These are phyloP conservation scores for Epichloe festucae DNA, from an alignment of 2,329 filamentous ascomycete genomes.

Conservation along the genomic window DNA sequence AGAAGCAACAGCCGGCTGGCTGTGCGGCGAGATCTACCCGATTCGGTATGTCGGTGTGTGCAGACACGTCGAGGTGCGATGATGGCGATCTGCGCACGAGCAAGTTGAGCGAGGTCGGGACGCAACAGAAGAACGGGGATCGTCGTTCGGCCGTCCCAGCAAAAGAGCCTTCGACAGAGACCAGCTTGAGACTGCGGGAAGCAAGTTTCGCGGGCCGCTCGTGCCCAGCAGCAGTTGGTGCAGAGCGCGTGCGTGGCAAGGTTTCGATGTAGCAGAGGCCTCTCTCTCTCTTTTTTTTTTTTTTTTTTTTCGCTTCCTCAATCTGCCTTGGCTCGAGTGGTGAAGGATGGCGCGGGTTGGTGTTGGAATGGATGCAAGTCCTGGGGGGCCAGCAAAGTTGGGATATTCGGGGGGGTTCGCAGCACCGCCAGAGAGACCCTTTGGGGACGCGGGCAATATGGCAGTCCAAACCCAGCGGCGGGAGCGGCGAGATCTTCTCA, in stretches of 20 bases:
- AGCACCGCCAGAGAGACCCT: neutral
- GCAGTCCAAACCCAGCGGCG: conserved; percentile 7
- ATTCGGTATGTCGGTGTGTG: neutral
- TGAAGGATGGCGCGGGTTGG: conserved; percentile 2
- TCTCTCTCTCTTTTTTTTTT: neutral
- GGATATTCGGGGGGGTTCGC: neutral
- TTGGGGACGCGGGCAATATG: neutral
- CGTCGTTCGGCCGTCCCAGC: conserved; percentile 1
- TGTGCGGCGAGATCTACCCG: neutral
- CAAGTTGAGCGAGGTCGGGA: conserved; percentile 10
- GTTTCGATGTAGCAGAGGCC: neutral
- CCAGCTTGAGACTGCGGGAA: neutral
- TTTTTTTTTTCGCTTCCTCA: neutral
- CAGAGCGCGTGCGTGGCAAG: neutral
- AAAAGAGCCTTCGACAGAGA: neutral
- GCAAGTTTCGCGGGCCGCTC: neutral
- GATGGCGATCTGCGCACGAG: conserved; percentile 5
- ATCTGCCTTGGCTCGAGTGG: neutral
- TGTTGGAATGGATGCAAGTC: neutral
- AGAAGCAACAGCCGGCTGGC: neutral
- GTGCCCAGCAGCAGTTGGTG: conserved; percentile 1
- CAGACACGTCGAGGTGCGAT: neutral
- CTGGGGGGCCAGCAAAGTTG: neutral
- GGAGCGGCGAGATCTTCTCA: conserved; percentile 9
- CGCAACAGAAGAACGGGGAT: conserved; percentile 11